Evolutionary conservation across 495 filamentous ascomycete genomes (phyloP).

Genomic region (Tuber melanosporum): DNA sequence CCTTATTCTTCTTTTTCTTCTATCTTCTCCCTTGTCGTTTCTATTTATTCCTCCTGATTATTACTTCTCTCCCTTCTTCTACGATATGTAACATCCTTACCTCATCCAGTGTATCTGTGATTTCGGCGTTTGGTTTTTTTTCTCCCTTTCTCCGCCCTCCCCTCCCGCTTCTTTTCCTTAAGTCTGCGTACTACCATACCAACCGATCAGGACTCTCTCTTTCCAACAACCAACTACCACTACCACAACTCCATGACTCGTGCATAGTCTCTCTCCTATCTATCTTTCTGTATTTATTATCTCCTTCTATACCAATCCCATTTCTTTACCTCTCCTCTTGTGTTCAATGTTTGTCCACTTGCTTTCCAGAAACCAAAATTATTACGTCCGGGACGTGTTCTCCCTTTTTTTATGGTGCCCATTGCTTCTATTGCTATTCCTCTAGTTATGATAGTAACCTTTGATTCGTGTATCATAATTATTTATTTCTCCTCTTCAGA

Average conservation of each 20-base stretch:
- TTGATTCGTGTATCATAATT: not conserved
- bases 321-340: not conserved
- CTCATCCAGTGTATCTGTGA: not conserved
- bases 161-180: not conserved
- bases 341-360: not conserved
- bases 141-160: not conserved
- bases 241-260: not conserved
- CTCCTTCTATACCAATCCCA: not conserved
- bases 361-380: not conserved
- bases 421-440: not conserved
- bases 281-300: not conserved
- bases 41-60: not conserved
- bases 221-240: not conserved
- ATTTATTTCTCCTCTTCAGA: not conserved
- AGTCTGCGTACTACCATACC: not conserved
- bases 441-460: not conserved
- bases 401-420: not conserved
- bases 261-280: not conserved
- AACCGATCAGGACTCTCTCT: not conserved
- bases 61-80: not conserved
- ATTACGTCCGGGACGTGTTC: not conserved
- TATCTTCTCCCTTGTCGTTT: not conserved
- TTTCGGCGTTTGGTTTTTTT: not conserved
- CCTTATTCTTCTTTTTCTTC: not conserved
- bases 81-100: not conserved